phyloP scores from a whole-genome alignment of 108 stramenopile species.

The Poteriospumella lacustris region DNA sequence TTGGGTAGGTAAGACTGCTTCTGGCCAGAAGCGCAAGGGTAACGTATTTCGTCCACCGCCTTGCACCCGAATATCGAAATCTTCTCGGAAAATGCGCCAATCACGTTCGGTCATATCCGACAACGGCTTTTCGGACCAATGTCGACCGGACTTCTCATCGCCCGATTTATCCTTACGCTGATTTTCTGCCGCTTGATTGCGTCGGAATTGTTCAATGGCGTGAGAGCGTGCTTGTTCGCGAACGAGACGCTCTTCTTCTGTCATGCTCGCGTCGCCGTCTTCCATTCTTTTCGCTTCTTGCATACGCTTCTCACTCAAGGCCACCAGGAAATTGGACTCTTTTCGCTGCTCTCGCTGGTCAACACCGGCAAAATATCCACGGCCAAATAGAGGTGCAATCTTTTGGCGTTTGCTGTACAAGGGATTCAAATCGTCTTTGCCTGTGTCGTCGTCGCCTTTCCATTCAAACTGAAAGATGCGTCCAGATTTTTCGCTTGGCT shows the following conservation, averaged over 20 bases:
- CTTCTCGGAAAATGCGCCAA: slow-evolving; percentile 96
- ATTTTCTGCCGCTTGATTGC: background rate
- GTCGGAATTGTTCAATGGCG: background rate
- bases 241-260: slow-evolving; percentile 26
- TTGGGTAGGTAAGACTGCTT: slow-evolving; percentile 53
- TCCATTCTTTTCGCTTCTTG: slow-evolving; percentile 35
- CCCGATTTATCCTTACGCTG: background rate
- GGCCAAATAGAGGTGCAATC: slow-evolving; percentile 45
- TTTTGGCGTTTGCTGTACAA: slow-evolving; percentile 56
- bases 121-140: slow-evolving; percentile 67
- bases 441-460: slow-evolving; percentile 84
- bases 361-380: slow-evolving; percentile 51
- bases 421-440: slow-evolving; percentile 63
- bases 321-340: slow-evolving; percentile 32
- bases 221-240: slow-evolving; percentile 33
- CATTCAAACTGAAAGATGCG: slow-evolving; percentile 87
- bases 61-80: slow-evolving; percentile 86
- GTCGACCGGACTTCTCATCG: slow-evolving; percentile 29
- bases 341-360: slow-evolving; percentile 48
- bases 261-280: slow-evolving; percentile 34
- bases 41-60: slow-evolving; percentile 76
- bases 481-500: slow-evolving; percentile 51
- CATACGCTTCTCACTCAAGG: slow-evolving; percentile 35
- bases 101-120: slow-evolving; percentile 82
- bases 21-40: slow-evolving; percentile 73